Percentiles rank a stretch among this genome's conserved stretches.
Evolutionary conservation across 2,329 filamentous ascomycete genomes (phyloP).

Genomic region (Talaromyces sp.): DNA sequence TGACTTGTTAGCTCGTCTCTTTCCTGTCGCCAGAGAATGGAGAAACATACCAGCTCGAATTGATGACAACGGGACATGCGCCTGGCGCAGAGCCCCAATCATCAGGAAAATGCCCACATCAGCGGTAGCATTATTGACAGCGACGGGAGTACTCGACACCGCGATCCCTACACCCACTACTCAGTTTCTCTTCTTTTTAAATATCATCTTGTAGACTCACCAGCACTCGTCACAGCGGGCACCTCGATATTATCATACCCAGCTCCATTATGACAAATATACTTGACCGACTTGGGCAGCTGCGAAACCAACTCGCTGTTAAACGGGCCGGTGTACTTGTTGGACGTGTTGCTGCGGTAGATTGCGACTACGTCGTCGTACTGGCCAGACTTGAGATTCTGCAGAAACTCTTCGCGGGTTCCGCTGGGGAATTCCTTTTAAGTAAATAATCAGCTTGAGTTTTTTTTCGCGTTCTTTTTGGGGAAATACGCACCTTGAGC

Average conservation of each 20-base stretch:
- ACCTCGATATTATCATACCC: constrained; percentile 60
- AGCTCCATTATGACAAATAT: constrained; percentile 52
- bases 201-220: constrained; percentile 15
- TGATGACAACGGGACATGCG: constrained; percentile 36
- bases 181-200: neutral
- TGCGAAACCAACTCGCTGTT: constrained; percentile 42
- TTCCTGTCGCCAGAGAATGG: too few species aligned
- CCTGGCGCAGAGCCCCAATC: constrained; percentile 43
- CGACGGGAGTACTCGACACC: constrained; percentile 43
- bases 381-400: constrained; percentile 49
- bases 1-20: constrained; percentile 15
- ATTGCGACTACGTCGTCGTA: constrained; percentile 53
- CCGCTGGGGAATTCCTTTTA: constrained; percentile 52
- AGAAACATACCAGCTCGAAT: constrained; percentile 38
- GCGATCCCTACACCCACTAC: constrained; percentile 24
- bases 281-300: constrained; percentile 43
- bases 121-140: constrained; percentile 44
- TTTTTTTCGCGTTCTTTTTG: neutral
- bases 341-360: constrained; percentile 56
- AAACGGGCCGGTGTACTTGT: constrained; percentile 44
- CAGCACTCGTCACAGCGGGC: constrained; percentile 44
- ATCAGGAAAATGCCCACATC: constrained; percentile 45
- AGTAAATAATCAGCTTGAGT: neutral
- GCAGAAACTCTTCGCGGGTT: constrained; percentile 51
- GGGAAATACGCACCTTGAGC: constrained; percentile 31